A percentile compares a stretch with the other conserved stretches of the same genome.
Conservation (phyloP, 129 eudicot genomes). For the Artemisia tridentata region DNA sequence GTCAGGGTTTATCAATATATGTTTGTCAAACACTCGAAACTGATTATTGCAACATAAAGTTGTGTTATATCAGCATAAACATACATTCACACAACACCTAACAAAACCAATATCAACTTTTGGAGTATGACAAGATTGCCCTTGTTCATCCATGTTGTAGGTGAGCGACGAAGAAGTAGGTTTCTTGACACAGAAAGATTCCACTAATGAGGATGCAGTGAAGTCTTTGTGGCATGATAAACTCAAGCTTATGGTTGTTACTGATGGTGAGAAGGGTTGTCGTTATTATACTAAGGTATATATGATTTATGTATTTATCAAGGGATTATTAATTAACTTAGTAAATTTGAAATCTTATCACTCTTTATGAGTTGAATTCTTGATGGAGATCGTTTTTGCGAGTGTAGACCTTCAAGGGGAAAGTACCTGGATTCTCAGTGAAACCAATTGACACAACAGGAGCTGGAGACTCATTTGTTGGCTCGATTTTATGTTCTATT, state of each 20-base stretch:
- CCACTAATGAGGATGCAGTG: conserved; percentile 41
- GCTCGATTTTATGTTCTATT: conserved; percentile 45
- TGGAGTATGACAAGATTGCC: too few relatives aligned
- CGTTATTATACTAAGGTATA: conserved; percentile 64
- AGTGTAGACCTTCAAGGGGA: conserved; percentile 52
- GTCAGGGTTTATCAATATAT: background rate
- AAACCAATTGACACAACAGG: conserved; percentile 70
- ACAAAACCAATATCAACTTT: background rate
- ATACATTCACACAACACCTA: too few relatives aligned
- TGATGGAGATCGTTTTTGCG: background rate
- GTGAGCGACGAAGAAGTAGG: conserved; percentile 72
- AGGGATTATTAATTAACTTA: too few relatives aligned
- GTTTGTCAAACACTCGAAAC: background rate
- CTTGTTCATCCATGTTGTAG: conserved; percentile 15
- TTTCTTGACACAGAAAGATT: conserved; percentile 47
- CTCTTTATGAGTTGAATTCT: too few relatives aligned
- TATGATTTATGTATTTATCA: too few relatives aligned
- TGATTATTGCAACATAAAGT: background rate
- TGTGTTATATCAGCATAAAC: too few relatives aligned
- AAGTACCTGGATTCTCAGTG: conserved; percentile 49
- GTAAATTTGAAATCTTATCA: too few relatives aligned
- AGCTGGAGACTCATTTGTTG: conserved; percentile 77
- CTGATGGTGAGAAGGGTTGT: conserved; percentile 71
- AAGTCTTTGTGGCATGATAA: conserved; percentile 50
- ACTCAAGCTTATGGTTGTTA: conserved; percentile 58